Conservation (phyloP, 129 eudicot species). For the Chrysanthemum lavandulifolium region DNA sequence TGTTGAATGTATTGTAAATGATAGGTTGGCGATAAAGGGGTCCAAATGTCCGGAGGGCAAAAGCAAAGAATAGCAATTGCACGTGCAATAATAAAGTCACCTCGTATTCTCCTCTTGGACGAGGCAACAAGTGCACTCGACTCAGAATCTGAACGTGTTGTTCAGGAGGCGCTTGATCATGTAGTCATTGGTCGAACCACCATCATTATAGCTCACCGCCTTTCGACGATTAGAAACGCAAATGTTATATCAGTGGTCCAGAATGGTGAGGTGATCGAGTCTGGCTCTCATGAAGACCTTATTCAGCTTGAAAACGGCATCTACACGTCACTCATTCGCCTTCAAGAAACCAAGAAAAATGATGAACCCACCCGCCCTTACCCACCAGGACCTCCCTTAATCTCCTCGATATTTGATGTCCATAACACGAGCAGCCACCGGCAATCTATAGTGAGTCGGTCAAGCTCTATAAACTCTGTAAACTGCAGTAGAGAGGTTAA, state of each 20-base stretch:
- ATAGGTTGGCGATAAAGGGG: constrained; percentile 84
- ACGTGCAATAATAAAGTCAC: constrained; percentile 67
- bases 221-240: constrained; percentile 75
- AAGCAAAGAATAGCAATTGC: constrained; percentile 90
- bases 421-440: constrained; percentile 45
- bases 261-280: constrained; percentile 61
- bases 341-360: constrained; percentile 46
- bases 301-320: constrained; percentile 44
- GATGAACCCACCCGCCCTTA: background rate
- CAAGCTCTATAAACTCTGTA: constrained; percentile 52
- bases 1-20: background rate
- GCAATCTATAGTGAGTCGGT: constrained; percentile 35
- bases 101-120: constrained; percentile 67
- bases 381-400: constrained; percentile 3
- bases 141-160: constrained; percentile 70
- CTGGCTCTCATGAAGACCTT: constrained; percentile 58
- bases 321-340: constrained; percentile 52
- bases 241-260: constrained; percentile 60
- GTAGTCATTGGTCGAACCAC: constrained; percentile 70
- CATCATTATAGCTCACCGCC: constrained; percentile 72
- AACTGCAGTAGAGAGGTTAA: constrained; percentile 8
- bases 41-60: constrained; percentile 84
- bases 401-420: constrained; percentile 13
- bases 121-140: constrained; percentile 90
- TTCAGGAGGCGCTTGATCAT: constrained; percentile 76